Conservation (phyloP, 768 basidiomycete genomes). For the Leccinum obscurum region DNA sequence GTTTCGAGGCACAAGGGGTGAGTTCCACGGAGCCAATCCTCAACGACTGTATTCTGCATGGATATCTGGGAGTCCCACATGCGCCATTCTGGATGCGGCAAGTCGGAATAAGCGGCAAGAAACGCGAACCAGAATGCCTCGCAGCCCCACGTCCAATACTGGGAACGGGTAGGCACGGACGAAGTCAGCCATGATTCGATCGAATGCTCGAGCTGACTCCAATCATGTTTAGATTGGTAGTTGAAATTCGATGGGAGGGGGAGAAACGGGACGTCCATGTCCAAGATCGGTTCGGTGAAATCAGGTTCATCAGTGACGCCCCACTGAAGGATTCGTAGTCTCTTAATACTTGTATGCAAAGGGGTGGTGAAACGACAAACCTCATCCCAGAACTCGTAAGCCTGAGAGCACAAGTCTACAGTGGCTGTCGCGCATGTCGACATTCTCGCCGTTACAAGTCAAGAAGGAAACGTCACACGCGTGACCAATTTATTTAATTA, state of each 20-base stretch:
- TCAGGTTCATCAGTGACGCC: not conserved
- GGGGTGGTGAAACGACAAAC: not conserved
- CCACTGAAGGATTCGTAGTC: not conserved
- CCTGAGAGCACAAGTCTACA: not conserved
- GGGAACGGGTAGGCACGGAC: not conserved
- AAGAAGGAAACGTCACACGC: not conserved
- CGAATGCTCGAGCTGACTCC: not conserved
- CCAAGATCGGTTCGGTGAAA: not conserved
- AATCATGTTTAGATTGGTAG: not conserved
- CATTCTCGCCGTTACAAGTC: not conserved
- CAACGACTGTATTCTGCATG: not conserved
- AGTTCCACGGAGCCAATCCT: not conserved
- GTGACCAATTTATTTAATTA: not conserved
- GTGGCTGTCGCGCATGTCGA: not conserved
- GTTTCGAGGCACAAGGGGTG: not conserved
- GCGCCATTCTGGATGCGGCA: not conserved
- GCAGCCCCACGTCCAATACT: not conserved
- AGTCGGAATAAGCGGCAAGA: not conserved
- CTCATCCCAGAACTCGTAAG: not conserved
- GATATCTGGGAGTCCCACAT: not conserved
- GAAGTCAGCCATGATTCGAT: not conserved
- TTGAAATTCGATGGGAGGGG: not conserved
- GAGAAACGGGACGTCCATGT: not conserved
- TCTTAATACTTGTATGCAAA: not conserved
- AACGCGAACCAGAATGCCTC: not conserved